Evolutionary conservation across 2,329 filamentous ascomycete species (phyloP), one percentile per base, ranked within the genome.

Genomic region (Rhynchosporium graminicola): DNA sequence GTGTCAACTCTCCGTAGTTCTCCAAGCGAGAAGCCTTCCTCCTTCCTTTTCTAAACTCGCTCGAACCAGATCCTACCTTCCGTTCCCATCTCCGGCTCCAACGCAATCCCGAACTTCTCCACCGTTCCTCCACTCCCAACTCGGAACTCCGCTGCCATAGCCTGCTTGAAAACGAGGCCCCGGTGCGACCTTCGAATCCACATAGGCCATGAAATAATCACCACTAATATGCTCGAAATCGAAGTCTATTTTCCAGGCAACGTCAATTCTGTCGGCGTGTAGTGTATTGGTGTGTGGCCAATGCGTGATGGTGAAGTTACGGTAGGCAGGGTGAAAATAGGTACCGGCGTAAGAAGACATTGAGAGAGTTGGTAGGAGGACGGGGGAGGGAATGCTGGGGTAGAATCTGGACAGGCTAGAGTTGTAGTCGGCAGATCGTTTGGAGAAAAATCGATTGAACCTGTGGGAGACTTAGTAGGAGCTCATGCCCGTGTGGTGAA

Each of bases 241-340:
- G 3, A 70, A 9, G 3, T 28, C 15, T 8, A 68, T 33, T n/a
- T 59, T 60, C 63, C 64, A 69, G 2, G 62, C 61, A 1, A 46
- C 60, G 26, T 65, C 38, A 45, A 52, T 31, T 12, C 57, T 43
- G n/a, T 61, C 50, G 3, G 46, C 46, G 15, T 63, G 47, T 15
- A 65, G 46, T 1, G 4, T 15, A 4, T 55, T 52, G 28, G 62
- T 54, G 26, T 61, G n/a, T n/a, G 62, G 60, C 15, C 60, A 26
- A 29, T 42, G 13, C 33, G 9, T 10, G 48, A 74, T 31, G 6
- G 68, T 73, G 4, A 72, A 31, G 57, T 70, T 69, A 33, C 63
- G 68, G 70, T 81, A 82, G 3, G 75, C 79, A 1, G 76, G 74
- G 59, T 82, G 74, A 63, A 71, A 76, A 65, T 82, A 83, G 1